phyloP scores from a whole-genome alignment of 768 basidiomycete species.

The Trametes coccinea region DNA sequence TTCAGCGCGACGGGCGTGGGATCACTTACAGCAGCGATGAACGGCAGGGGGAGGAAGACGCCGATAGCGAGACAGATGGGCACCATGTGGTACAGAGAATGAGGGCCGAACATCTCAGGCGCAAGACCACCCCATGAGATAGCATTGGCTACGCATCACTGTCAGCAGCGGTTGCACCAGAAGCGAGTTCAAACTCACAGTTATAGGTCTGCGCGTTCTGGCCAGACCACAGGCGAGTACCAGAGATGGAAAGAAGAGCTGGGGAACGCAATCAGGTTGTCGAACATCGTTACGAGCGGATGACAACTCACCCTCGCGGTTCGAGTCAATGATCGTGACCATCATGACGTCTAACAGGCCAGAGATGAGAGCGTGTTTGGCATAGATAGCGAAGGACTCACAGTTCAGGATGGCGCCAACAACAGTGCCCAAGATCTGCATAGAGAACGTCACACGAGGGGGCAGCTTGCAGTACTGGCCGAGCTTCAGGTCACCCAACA shows the following conservation, averaged over 20 bases:
- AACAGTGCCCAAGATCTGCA: conserved; percentile 47
- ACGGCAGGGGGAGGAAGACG: conserved; percentile 54
- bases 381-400: conserved; percentile 3
- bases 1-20: background rate
- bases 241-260: conserved; percentile 51
- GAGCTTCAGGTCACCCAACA: conserved; percentile 64
- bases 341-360: conserved; percentile 29
- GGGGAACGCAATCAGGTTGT: conserved; percentile 11
- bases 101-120: conserved; percentile 22
- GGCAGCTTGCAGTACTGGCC: conserved; percentile 59
- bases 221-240: conserved; percentile 51
- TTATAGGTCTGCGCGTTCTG: conserved; percentile 54
- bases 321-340: conserved; percentile 32
- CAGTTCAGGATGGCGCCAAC: conserved; percentile 51
- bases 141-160: conserved; percentile 33
- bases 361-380: background rate
- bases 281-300: background rate
- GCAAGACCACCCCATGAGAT: conserved; percentile 59
- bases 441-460: conserved; percentile 56
- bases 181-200: conserved; percentile 31
- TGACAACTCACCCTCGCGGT: conserved; percentile 24
- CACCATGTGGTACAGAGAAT: conserved; percentile 20
- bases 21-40: conserved; percentile 38
- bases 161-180: background rate
- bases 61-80: conserved; percentile 49